Percentiles rank a stretch among this genome's conserved stretches.
phyloP scores from a whole-genome alignment of 1,139 yeast species.

The Yamadazyma epiphylla region DNA sequence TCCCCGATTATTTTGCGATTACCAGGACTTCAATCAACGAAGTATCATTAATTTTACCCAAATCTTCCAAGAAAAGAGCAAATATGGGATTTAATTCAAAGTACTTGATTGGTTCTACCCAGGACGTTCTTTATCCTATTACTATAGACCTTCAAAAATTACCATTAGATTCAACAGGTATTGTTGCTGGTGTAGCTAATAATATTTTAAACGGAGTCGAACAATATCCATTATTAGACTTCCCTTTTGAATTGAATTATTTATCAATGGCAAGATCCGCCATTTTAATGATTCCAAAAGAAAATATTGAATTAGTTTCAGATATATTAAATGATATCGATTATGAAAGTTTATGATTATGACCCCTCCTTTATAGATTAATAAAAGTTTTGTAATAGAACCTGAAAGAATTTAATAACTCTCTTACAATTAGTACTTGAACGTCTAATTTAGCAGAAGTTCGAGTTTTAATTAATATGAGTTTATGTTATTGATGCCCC shows the following conservation, averaged over 20 bases:
- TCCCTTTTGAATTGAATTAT: constrained; percentile 52
- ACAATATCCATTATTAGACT: constrained; percentile 12
- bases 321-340: constrained; percentile 14
- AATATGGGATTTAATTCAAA: constrained; percentile 41
- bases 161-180: constrained; percentile 63
- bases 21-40: constrained; percentile 54
- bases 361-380: background rate
- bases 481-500: no score
- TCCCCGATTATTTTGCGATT: constrained; percentile 54
- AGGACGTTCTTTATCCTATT: constrained; percentile 57
- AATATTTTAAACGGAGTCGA: constrained; percentile 36
- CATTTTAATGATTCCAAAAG: constrained; percentile 56
- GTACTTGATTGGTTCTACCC: constrained; percentile 52
- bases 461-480: no score
- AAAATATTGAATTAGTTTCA: constrained; percentile 34
- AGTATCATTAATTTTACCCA: constrained; percentile 53
- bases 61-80: constrained; percentile 30
- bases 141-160: constrained; percentile 51
- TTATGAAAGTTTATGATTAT: constrained; percentile 6
- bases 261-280: constrained; percentile 62
- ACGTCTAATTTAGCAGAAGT: no score
- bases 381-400: no score
- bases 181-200: constrained; percentile 64
- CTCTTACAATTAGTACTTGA: no score
- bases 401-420: no score